Evolutionary conservation across 768 basidiomycete species (phyloP).

Genomic region (Neoboletus magnificus): DNA sequence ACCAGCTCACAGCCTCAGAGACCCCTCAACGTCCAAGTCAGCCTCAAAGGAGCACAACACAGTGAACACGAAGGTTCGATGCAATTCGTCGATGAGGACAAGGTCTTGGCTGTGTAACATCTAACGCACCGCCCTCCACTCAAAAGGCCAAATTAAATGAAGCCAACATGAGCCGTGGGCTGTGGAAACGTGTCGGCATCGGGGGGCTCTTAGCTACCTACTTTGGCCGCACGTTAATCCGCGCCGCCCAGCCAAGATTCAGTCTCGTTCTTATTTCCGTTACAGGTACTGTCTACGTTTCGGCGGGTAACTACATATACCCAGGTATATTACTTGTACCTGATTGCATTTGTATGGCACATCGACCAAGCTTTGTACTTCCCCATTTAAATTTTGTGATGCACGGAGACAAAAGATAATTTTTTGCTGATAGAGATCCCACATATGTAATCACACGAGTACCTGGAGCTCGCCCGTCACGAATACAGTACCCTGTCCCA

Average conservation of each 20-base stretch:
- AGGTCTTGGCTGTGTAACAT: conserved; percentile 1
- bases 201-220: background rate
- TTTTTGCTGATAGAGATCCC: background rate
- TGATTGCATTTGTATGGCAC: background rate
- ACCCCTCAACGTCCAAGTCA: conserved; percentile 15
- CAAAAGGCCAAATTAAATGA: background rate
- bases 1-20: background rate
- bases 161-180: background rate
- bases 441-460: too few relatives aligned
- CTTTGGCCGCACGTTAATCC: background rate
- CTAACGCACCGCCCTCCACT: background rate
- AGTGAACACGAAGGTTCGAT: background rate
- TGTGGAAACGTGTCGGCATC: background rate
- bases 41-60: conserved; percentile 5
- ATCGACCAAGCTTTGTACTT: background rate
- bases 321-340: background rate
- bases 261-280: background rate
- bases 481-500: background rate
- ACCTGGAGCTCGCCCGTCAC: too few relatives aligned
- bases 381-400: background rate
- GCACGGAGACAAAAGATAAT: background rate
- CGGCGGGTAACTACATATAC: background rate
- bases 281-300: background rate
- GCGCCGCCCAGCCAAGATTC: background rate
- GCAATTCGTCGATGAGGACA: conserved; percentile 5